phyloP scores from a whole-genome alignment of 2,329 filamentous ascomycete species.

The Fusarium sp. region DNA sequence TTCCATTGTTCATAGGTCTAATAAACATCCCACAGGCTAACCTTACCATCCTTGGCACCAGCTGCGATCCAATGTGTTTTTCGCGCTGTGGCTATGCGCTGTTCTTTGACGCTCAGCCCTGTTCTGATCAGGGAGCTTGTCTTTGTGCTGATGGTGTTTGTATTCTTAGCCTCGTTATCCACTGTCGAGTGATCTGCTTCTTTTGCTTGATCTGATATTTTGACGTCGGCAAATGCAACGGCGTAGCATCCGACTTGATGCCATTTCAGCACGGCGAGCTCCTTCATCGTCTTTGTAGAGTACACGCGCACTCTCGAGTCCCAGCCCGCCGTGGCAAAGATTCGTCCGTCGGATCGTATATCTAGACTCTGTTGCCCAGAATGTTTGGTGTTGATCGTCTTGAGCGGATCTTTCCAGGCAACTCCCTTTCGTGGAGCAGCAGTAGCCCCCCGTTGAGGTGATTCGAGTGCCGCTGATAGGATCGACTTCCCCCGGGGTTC shows the following conservation, averaged over 20 bases:
- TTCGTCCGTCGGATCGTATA: slow-evolving; percentile 79
- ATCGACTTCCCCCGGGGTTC: slow-evolving; percentile 30
- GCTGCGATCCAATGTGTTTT: slow-evolving; percentile 87
- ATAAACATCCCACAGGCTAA: slow-evolving; percentile 96
- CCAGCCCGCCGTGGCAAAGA: slow-evolving; percentile 94
- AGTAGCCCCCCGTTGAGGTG: not conserved
- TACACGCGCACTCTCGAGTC: slow-evolving; percentile 85
- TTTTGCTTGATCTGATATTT: slow-evolving; percentile 9
- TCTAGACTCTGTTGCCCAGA: slow-evolving; percentile 85
- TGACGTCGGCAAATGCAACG: slow-evolving; percentile 71
- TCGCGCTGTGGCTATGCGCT: slow-evolving; percentile 70
- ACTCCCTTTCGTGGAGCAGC: slow-evolving; percentile 34
- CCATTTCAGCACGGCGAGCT: slow-evolving; percentile 94
- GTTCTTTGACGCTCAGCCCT: slow-evolving; percentile 63
- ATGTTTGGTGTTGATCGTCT: slow-evolving; percentile 80
- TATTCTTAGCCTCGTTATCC: not conserved
- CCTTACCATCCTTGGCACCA: slow-evolving; percentile 93
- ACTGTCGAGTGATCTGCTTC: not conserved
- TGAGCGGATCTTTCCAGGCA: slow-evolving; percentile 61
- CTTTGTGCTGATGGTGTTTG: not conserved
- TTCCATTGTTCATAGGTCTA: slow-evolving; percentile 49
- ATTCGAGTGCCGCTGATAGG: slow-evolving; percentile 39
- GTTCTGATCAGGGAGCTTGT: slow-evolving; percentile 7
- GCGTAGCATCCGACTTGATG: slow-evolving; percentile 89
- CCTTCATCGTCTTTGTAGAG: slow-evolving; percentile 79